Conservation (phyloP, 2,329 filamentous ascomycete species). For the Phaeomoniella chlamydospora region DNA sequence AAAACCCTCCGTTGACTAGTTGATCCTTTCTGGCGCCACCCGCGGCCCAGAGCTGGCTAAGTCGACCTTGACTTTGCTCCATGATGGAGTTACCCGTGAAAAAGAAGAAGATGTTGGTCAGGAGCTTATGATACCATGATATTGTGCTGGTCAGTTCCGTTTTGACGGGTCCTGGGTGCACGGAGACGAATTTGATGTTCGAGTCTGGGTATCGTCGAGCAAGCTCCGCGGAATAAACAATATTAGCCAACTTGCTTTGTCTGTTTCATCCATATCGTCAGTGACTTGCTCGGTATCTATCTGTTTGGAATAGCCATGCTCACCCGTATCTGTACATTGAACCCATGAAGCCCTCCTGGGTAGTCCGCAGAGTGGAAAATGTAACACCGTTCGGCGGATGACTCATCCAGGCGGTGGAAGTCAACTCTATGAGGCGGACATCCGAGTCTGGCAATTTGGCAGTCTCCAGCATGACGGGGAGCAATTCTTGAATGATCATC, state of each 20-base stretch:
- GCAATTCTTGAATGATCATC: slow-evolving; percentile 29
- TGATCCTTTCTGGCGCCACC: slow-evolving; percentile 12
- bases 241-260: slow-evolving; percentile 34
- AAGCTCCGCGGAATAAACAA: slow-evolving; percentile 29
- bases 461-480: slow-evolving; percentile 27
- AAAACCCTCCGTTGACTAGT: slow-evolving; percentile 28
- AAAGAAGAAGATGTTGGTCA: neutral
- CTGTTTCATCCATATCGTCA: slow-evolving; percentile 35
- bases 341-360: slow-evolving; percentile 9
- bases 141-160: slow-evolving; percentile 22
- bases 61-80: slow-evolving; percentile 17
- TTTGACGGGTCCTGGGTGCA: slow-evolving; percentile 35
- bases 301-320: no score
- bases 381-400: slow-evolving; percentile 12
- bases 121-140: neutral
- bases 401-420: slow-evolving; percentile 14
- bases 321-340: no score
- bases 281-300: no score
- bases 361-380: slow-evolving; percentile 20
- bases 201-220: slow-evolving; percentile 26
- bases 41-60: slow-evolving; percentile 27
- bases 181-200: slow-evolving; percentile 26
- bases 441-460: slow-evolving; percentile 20
- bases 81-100: neutral
- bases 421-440: slow-evolving; percentile 29